Evolutionary conservation across 106 monocot species (phyloP).

Genomic region (Platanthera zijinensis): DNA sequence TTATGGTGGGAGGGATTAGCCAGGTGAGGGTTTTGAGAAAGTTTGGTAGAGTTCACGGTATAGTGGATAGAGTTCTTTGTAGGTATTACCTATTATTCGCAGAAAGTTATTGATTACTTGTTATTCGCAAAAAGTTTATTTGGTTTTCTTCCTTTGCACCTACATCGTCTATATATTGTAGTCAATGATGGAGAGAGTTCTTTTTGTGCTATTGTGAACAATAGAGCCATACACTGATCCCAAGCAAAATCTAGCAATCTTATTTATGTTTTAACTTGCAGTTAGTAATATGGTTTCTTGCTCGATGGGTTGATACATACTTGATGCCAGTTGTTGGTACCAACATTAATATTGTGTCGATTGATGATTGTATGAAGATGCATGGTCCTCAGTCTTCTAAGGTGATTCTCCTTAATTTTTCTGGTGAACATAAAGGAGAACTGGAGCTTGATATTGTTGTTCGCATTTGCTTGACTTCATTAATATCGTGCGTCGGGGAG

Average conservation of each 20-base stretch:
- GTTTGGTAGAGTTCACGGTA: constrained; percentile 18
- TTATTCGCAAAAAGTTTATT: no score
- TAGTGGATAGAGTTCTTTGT: constrained; percentile 22
- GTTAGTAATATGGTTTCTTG: constrained; percentile 92
- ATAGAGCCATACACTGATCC: background rate
- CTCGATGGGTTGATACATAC: constrained; percentile 92
- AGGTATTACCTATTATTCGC: no score
- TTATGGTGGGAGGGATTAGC: constrained; percentile 28
- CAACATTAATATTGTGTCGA: constrained; percentile 22
- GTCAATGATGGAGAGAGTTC: background rate
- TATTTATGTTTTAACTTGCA: constrained; percentile 16
- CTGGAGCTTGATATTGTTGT: no score
- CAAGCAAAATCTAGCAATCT: background rate
- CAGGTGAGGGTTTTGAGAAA: background rate
- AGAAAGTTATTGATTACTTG: no score
- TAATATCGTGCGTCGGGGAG: no score
- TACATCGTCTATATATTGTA: background rate
- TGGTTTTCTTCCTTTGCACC: background rate
- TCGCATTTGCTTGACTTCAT: no score
- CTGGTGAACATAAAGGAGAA: constrained; percentile 70
- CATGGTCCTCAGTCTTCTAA: constrained; percentile 30
- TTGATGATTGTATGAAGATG: constrained; percentile 15
- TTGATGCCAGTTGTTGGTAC: constrained; percentile 53
- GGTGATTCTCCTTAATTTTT: constrained; percentile 54
- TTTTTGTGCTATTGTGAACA: background rate